Evolutionary conservation across 2,329 filamentous ascomycete species (phyloP), one percentile per base, ranked within the genome.

Genomic region (Penicillium digitatum): DNA sequence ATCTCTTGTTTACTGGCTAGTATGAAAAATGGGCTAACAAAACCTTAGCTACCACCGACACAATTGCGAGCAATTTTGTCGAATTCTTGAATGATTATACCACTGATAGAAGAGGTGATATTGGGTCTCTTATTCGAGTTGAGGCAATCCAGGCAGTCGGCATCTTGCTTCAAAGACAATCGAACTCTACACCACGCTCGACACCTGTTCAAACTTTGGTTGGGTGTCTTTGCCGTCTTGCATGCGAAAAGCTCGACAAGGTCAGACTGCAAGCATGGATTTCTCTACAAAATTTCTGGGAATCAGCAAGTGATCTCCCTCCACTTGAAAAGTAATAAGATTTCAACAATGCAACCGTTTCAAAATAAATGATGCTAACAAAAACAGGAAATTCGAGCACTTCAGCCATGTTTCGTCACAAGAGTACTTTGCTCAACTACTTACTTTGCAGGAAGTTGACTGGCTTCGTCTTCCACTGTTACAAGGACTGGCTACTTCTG

Each of bases 241-340:
- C 90, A 2, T 83, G 89, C 0, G 94, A 99, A 73, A 96, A 95
- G 69, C 80, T 97, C 2, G 93, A 97, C 71, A 88, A 90, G 59
- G 87, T 97, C 18, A 85, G 94, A 24, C 77, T 83, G 38, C 70
- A 76, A 58, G 77, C 76, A 34, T 79, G 76, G 74, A 68, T 66
- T 37, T 76, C 74, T 62, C 57, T 80, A 14, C 72, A 75, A 56
- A 53, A 47, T 0, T 74, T 70, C 54, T 78, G 76, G 76, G 62
- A 68, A 43, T 73, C 59, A 48, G 58, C 64, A 9, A 49, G 49
- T n/a, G 66, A 68, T 18, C 69, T 73, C 18, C 71, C 70, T 37
- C 66, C 62, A 20, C 61, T 76, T 44, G 63, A 69, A 54, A 69
- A 70, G 84, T 86, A 54, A 76, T 27, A 10, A 11, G 22, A 11